Evolutionary conservation across 2,329 filamentous ascomycete species (phyloP), one percentile per base, ranked within the genome.

Genomic region (Colletotrichum camelliae): DNA sequence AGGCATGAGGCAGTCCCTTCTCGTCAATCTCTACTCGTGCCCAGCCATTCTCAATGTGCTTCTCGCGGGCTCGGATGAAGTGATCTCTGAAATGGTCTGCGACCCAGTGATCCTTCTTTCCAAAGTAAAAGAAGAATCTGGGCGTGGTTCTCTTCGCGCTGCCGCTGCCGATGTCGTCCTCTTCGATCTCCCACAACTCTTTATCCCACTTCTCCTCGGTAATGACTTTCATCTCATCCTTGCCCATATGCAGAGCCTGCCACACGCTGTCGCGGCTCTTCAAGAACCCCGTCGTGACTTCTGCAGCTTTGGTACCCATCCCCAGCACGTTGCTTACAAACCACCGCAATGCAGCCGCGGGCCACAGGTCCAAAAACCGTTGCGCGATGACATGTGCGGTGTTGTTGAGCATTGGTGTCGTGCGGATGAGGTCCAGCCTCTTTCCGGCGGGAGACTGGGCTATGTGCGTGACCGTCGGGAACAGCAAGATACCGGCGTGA

Each of bases 401-500:
- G 1, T 79, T 74, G 31, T 87, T 85, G 3, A 91, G 80, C 4
- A 87, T 74, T 2, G 88, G 86, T 6, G 84, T 84, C 58, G 83
- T 81, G 4, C 85, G 84, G 7, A 91, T 79, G 5, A 86, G 77
- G 48, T 84, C 83, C 52, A 93, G 83, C 64, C 88, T 89, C 71
- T 84, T 84, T 2, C 94, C 94, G 33, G 87, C 91, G 0, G 89
- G 87, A 2, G 92, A 94, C 72, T 86, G 83, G 12, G 91, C 91
- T 77, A 96, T 92, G 83, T 95, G 90, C n/a, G 92, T 89, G 48
- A 96, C 89, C 1, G 94, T 95, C 2, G 94, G 94, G 81, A 95
- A 95, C 21, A 96, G 87, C 72, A 96, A 86, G 57, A 95, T 87
- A 1, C 89, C 93, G 33, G 88, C 85, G 43, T 81, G 82, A 27